phyloP scores from a whole-genome alignment of 306 rosid genomes.

The Psophocarpus tetragonolobus region DNA sequence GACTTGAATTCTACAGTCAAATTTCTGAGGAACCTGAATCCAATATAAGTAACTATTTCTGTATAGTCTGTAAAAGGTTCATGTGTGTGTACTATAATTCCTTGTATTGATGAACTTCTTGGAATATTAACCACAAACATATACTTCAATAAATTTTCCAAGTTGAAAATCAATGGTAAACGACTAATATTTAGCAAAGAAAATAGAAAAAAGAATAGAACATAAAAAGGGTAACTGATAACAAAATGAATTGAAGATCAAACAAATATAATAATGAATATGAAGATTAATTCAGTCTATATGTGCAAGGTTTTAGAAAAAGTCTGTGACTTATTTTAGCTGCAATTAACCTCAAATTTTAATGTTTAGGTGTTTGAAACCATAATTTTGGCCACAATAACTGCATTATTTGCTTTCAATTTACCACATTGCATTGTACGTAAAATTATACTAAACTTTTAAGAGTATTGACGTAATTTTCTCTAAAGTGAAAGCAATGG shows the following conservation, averaged over 20 bases:
- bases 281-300: too few species aligned
- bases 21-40: slow-evolving; percentile 10
- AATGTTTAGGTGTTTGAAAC: background rate
- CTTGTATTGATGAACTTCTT: background rate
- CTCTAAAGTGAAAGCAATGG: too few species aligned
- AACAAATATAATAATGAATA: too few species aligned
- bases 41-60: background rate
- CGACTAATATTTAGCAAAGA: too few species aligned
- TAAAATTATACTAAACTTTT: too few species aligned
- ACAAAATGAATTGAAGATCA: background rate
- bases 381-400: background rate
- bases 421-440: too few species aligned
- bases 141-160: too few species aligned
- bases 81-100: background rate
- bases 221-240: too few species aligned
- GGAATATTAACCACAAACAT: background rate
- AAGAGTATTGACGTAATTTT: too few species aligned
- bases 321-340: background rate
- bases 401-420: too few species aligned
- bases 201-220: too few species aligned
- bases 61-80: background rate
- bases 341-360: background rate
- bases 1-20: slow-evolving; percentile 3
- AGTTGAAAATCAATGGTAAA: too few species aligned
- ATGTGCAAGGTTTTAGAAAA: background rate